Percentiles rank a stretch among this genome's conserved stretches.
phyloP scores from a whole-genome alignment of 768 basidiomycete genomes.

The Pleurotus cornucopiae region DNA sequence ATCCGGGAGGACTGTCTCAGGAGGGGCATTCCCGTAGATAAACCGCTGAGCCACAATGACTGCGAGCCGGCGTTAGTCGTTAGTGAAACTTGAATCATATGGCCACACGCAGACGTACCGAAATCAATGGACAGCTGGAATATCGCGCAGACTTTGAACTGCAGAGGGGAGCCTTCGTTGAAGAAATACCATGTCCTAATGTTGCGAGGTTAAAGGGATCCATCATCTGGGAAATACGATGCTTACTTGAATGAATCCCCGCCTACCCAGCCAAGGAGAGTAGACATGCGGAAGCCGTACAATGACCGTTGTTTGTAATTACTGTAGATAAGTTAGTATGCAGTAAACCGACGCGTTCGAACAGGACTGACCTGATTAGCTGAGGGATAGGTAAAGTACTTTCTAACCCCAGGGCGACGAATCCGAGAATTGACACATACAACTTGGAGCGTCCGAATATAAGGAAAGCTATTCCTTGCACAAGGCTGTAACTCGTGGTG shows the following conservation, averaged over 20 bases:
- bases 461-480: conserved; percentile 68
- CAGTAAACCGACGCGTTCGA: conserved; percentile 1
- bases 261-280: conserved; percentile 77
- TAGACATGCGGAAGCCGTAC: conserved; percentile 82
- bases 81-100: too few species aligned
- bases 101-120: conserved; percentile 39
- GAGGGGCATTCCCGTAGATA: conserved; percentile 69
- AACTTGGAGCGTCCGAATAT: conserved; percentile 62
- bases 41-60: conserved; percentile 72
- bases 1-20: conserved; percentile 45
- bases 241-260: conserved; percentile 83
- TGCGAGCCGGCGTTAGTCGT: conserved; percentile 19
- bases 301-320: conserved; percentile 77
- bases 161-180: conserved; percentile 62
- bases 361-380: conserved; percentile 56
- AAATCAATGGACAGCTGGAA: conserved; percentile 80
- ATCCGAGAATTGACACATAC: conserved; percentile 66
- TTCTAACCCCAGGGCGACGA: conserved; percentile 76
- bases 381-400: conserved; percentile 87
- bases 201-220: too few species aligned
- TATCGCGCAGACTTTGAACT: conserved; percentile 79
- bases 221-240: neutral
- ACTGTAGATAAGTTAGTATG: conserved; percentile 32
- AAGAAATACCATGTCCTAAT: conserved; percentile 79
- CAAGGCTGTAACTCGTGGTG: conserved; percentile 41